Evolutionary conservation across 2,329 filamentous ascomycete genomes (phyloP).

Genomic region (Ophiostoma perfectum): DNA sequence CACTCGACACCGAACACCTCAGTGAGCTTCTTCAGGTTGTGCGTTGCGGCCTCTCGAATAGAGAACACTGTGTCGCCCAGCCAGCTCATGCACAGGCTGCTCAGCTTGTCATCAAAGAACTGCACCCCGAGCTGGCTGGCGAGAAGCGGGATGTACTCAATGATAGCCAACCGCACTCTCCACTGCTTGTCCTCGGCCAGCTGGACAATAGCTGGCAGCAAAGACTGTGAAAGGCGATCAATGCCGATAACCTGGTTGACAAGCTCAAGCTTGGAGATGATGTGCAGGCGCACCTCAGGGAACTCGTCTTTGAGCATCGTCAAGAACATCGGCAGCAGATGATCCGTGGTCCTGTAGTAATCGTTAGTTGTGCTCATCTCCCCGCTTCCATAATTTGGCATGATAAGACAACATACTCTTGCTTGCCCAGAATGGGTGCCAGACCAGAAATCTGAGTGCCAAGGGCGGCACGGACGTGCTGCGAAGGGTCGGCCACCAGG

Average conservation of each 20-base stretch:
- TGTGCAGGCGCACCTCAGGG: conserved; percentile 94
- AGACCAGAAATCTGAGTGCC: conserved; percentile 96
- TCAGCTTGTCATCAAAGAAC: conserved; percentile 98
- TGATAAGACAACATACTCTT: conserved; percentile 49
- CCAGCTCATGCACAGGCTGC: conserved; percentile 96
- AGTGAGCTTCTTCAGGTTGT: conserved; percentile 96
- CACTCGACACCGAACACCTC: conserved; percentile 98
- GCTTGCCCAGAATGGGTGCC: conserved; percentile 93
- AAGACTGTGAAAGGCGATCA: conserved; percentile 89
- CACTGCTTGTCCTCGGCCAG: conserved; percentile 99
- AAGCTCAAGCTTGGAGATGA: conserved; percentile 98
- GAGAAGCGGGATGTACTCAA: conserved; percentile 96
- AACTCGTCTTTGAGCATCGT: conserved; percentile 99
- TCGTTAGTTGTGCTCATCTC: conserved; percentile 39
- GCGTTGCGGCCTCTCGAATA: conserved; percentile 93
- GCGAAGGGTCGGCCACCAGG: conserved; percentile 89
- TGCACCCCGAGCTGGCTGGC: conserved; percentile 92
- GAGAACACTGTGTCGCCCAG: conserved; percentile 97
- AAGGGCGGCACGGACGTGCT: conserved; percentile 91
- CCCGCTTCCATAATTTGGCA: background rate
- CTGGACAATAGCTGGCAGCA: conserved; percentile 94
- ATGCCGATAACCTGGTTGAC: conserved; percentile 99
- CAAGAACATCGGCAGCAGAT: conserved; percentile 96
- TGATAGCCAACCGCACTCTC: conserved; percentile 95
- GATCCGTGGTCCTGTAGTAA: conserved; percentile 65